Conservation (phyloP, 139 green algal genomes). For the Chlamydomonas sp. region DNA sequence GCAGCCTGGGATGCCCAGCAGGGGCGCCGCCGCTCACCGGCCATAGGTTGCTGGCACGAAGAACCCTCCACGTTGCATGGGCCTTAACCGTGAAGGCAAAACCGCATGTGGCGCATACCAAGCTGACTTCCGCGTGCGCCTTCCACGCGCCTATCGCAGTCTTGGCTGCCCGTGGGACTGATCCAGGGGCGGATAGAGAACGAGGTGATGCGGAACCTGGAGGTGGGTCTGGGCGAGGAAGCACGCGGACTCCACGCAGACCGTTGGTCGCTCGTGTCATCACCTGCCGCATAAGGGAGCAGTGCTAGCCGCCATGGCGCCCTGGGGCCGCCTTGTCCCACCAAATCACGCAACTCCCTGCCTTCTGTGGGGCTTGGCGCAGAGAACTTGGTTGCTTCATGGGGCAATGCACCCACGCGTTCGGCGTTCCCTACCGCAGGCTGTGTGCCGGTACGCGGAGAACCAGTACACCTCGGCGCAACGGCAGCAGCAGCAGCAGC, state of each 20-base stretch:
- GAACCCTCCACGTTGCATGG: too few relatives aligned
- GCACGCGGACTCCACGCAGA: not conserved
- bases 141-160: conserved; percentile 15
- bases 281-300: not conserved
- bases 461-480: not conserved
- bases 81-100: too few relatives aligned
- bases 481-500: not conserved
- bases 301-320: too few relatives aligned
- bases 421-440: not conserved
- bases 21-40: too few relatives aligned
- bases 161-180: conserved; percentile 80
- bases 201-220: conserved; percentile 77
- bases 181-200: conserved; percentile 72
- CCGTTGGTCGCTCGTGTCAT: conserved; percentile 12
- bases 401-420: not conserved
- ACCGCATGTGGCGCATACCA: too few relatives aligned
- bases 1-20: too few relatives aligned
- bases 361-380: too few relatives aligned
- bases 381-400: too few relatives aligned
- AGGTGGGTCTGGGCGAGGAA: conserved; percentile 60
- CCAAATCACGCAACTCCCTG: not conserved
- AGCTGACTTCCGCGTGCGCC: not conserved
- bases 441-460: not conserved
- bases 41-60: too few relatives aligned
- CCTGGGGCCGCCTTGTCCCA: too few relatives aligned